Conservation (phyloP, 2,329 filamentous ascomycete species). For the Corniculantispora saksenae region DNA sequence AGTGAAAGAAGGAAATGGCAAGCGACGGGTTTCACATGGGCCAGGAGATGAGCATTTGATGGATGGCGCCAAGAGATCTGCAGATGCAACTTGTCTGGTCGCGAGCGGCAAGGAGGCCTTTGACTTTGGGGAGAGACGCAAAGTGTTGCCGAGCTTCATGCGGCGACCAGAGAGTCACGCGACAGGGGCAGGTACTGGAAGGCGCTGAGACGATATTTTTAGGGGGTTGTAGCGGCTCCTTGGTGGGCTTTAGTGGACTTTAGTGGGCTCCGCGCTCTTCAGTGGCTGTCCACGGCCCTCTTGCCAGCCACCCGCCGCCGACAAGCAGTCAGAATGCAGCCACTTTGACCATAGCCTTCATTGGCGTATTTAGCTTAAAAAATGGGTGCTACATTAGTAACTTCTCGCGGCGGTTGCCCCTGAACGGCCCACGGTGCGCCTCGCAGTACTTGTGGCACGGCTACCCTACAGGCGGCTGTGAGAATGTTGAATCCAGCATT, state of each 20-base stretch:
- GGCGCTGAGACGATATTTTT: background rate
- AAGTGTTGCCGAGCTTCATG: background rate
- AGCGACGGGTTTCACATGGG: conserved; percentile 5
- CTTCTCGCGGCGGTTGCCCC: too few relatives aligned
- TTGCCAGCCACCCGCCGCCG: background rate
- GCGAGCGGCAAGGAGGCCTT: background rate
- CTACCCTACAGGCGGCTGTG: too few relatives aligned
- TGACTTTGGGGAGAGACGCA: background rate
- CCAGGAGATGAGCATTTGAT: background rate
- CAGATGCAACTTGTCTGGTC: background rate
- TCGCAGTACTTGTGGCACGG: too few relatives aligned
- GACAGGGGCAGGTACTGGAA: background rate
- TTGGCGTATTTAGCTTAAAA: background rate
- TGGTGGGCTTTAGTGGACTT: background rate
- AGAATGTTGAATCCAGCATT: too few relatives aligned
- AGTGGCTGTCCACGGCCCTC: background rate
- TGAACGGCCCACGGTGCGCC: background rate
- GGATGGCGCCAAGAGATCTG: background rate
- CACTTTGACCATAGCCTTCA: background rate
- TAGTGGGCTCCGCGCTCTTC: background rate
- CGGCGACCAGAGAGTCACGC: background rate
- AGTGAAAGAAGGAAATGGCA: background rate
- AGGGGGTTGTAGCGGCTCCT: background rate
- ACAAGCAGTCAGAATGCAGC: background rate
- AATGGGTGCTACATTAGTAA: background rate